Conservation (phyloP, 176 grass and related monocot species). For the Cymbopogon citratus region DNA sequence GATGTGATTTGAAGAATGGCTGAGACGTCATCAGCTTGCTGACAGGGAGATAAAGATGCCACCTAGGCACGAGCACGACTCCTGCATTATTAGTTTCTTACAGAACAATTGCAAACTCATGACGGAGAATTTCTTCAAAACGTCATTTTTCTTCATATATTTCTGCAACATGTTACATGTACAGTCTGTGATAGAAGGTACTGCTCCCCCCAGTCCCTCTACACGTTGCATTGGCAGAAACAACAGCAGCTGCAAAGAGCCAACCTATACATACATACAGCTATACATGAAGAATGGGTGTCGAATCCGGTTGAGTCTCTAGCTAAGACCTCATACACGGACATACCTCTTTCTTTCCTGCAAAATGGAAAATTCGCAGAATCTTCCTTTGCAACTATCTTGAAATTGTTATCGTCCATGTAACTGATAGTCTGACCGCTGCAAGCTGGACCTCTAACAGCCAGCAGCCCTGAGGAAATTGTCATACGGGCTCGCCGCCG, state of each 20-base stretch:
- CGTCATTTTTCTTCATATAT: slow-evolving; percentile 12
- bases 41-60: slow-evolving; percentile 22
- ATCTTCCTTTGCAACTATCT: not conserved
- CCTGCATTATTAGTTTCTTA: not conserved
- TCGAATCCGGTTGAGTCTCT: slow-evolving; percentile 21
- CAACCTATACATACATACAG: slow-evolving; percentile 18
- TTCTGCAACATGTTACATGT: slow-evolving; percentile 24
- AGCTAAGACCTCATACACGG: not conserved
- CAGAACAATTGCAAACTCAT: not conserved
- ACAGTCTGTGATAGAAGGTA: slow-evolving; percentile 25
- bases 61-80: not conserved
- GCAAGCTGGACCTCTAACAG: slow-evolving; percentile 30
- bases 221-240: slow-evolving; percentile 13
- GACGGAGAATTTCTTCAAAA: not conserved
- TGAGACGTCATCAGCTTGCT: not conserved
- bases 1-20: not conserved
- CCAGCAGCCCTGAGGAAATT: slow-evolving; percentile 89
- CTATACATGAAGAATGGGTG: slow-evolving; percentile 33
- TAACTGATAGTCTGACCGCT: not conserved
- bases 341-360: not conserved
- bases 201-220: slow-evolving; percentile 23
- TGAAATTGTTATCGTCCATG: not conserved
- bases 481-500: slow-evolving; percentile 77
- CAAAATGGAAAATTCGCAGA: not conserved
- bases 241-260: not conserved